phyloP scores from a whole-genome alignment of 2,329 filamentous ascomycete genomes.

The Diplodia sapinea region DNA sequence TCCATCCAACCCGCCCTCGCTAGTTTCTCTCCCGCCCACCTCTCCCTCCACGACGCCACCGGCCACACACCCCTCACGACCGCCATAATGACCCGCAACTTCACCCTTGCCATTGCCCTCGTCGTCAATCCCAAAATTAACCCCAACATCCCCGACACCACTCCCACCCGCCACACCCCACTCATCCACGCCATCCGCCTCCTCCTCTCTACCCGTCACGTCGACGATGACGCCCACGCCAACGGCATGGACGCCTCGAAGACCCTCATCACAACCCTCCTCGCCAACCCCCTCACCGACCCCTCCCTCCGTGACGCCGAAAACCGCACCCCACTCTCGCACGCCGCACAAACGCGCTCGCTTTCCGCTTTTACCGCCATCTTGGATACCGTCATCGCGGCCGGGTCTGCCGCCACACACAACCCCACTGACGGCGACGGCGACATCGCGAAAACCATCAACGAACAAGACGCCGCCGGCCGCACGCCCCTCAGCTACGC shows the following conservation, averaged over 20 bases:
- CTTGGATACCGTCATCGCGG: not conserved
- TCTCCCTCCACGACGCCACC: not conserved
- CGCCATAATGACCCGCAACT: not conserved
- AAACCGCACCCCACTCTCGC: not conserved
- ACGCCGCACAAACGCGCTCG: not conserved
- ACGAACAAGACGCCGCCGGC: not conserved
- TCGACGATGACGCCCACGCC: not conserved
- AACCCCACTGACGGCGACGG: not conserved
- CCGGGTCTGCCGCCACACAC: not conserved
- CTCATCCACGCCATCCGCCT: not conserved
- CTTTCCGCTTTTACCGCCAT: not conserved
- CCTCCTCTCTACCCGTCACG: not conserved
- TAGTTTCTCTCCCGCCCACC: not conserved
- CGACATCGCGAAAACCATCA: not conserved
- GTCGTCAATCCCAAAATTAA: not conserved
- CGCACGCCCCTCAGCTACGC: slow-evolving; percentile 10
- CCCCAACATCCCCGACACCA: not conserved
- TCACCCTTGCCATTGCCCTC: not conserved
- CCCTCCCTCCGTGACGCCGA: not conserved
- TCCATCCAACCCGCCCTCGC: not conserved
- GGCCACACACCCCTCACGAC: not conserved
- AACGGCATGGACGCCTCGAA: too few species aligned
- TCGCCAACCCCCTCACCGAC: not conserved
- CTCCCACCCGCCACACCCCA: not conserved
- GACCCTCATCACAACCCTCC: not conserved